A percentile compares a stretch with the other conserved stretches of the same genome.
These are phyloP conservation scores for Tuber indicum DNA, from an alignment of 495 filamentous ascomycete genomes.

Conservation along the genomic window DNA sequence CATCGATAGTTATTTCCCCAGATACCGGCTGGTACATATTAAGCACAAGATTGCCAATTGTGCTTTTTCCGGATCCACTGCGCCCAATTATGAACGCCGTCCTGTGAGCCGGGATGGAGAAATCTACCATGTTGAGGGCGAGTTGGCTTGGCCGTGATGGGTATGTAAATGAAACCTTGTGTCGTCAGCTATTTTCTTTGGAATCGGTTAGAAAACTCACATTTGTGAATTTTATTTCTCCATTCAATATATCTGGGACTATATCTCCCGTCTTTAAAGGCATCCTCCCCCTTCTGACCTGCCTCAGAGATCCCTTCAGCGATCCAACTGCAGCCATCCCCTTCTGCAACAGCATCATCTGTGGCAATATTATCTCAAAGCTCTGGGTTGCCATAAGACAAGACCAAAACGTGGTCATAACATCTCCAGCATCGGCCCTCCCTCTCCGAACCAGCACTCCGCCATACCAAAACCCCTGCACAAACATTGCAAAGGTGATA, in stretches of 20 bases:
- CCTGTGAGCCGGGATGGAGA: slow-evolving; percentile 65
- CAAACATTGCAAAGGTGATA: slow-evolving; percentile 72
- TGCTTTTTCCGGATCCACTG: slow-evolving; percentile 92
- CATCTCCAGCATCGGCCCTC: slow-evolving; percentile 54
- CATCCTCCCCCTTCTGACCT: slow-evolving; percentile 36
- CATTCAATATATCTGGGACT: slow-evolving; percentile 49
- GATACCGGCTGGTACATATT: slow-evolving; percentile 63
- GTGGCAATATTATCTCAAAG: slow-evolving; percentile 64
- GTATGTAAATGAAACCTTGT: slow-evolving; percentile 77
- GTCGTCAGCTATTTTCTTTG: slow-evolving; percentile 1
- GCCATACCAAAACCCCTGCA: slow-evolving; percentile 89
- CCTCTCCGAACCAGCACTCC: slow-evolving; percentile 55
- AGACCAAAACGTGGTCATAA: slow-evolving; percentile 80
- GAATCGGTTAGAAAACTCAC: slow-evolving; percentile 47
- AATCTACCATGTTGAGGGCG: slow-evolving; percentile 55
- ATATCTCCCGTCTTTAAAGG: slow-evolving; percentile 31
- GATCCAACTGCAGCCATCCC: slow-evolving; percentile 66
- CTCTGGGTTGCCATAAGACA: slow-evolving; percentile 69
- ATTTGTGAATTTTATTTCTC: slow-evolving; percentile 63
- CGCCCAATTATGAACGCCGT: slow-evolving; percentile 77
- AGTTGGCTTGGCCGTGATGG: slow-evolving; percentile 60
- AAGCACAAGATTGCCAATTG: slow-evolving; percentile 70
- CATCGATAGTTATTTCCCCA: slow-evolving; percentile 67
- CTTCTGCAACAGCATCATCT: slow-evolving; percentile 68
- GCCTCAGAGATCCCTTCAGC: slow-evolving; percentile 49